Evolutionary conservation across 441 rosid species (phyloP).

Genomic region (Capsella rubella): DNA sequence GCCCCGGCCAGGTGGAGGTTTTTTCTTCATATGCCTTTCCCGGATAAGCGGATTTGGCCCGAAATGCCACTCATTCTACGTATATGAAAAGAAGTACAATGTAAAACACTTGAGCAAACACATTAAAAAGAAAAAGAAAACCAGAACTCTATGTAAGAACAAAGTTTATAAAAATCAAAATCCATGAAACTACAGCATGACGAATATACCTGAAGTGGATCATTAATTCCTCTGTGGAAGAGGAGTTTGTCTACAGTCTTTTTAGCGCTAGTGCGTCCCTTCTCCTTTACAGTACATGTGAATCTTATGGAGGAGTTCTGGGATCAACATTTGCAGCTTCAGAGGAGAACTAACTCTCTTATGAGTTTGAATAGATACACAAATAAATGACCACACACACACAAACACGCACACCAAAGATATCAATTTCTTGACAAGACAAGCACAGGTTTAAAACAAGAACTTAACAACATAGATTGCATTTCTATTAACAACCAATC

Average conservation of each 20-base stretch:
- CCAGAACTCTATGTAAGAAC: not conserved
- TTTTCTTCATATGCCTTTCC: constrained; percentile 44
- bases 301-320: constrained; percentile 44
- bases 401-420: not conserved
- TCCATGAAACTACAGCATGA: not conserved
- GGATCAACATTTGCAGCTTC: constrained; percentile 38
- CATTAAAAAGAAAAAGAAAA: not conserved
- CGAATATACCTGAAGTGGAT: constrained; percentile 34
- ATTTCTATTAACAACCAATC: not conserved
- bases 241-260: constrained; percentile 40
- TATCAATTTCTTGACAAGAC: not conserved
- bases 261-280: constrained; percentile 41
- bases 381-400: not conserved
- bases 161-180: not conserved
- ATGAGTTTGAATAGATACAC: constrained; percentile 10
- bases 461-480: not conserved
- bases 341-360: constrained; percentile 31
- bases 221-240: constrained; percentile 37
- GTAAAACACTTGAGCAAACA: constrained; percentile 11
- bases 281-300: constrained; percentile 42
- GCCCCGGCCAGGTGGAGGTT: constrained; percentile 41
- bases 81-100: not conserved
- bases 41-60: constrained; percentile 38
- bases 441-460: not conserved
- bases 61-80: constrained; percentile 42